These are phyloP conservation scores for Thamnidium elegans DNA, from an alignment of 192 early-diverging fungal genomes.

Conservation along the genomic window DNA sequence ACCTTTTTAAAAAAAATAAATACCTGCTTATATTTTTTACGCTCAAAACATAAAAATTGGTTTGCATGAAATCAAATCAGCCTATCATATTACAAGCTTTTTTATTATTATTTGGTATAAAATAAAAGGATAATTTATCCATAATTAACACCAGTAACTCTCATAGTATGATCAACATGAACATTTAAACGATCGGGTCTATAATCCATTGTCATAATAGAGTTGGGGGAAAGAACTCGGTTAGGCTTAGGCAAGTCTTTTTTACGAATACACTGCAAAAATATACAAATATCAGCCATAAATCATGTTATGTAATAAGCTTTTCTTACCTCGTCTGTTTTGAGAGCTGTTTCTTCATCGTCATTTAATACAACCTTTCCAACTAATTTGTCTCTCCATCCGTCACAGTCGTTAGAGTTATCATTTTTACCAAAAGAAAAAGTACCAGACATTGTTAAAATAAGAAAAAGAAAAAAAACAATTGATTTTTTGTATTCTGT, in stretches of 20 bases:
- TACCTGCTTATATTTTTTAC: neutral
- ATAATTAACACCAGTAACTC: slow-evolving; percentile 39
- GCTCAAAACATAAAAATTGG: neutral
- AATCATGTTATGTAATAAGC: neutral
- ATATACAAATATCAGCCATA: neutral
- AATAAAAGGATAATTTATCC: slow-evolving; percentile 28
- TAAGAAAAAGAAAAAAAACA: neutral
- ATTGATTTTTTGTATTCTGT: too few relatives aligned
- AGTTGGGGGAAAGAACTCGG: slow-evolving; percentile 38
- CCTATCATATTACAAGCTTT: too few relatives aligned
- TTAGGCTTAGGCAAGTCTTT: slow-evolving; percentile 38
- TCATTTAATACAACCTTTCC: slow-evolving; percentile 31
- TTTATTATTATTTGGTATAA: too few relatives aligned
- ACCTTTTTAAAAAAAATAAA: neutral
- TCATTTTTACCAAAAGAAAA: neutral
- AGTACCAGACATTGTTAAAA: neutral
- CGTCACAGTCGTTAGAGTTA: neutral
- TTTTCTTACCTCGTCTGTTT: slow-evolving; percentile 16
- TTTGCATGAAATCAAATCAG: too few relatives aligned
- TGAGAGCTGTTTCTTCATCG: slow-evolving; percentile 3
- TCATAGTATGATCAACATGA: slow-evolving; percentile 31
- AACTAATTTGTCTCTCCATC: slow-evolving; percentile 32
- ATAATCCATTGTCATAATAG: slow-evolving; percentile 48
- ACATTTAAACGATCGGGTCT: slow-evolving; percentile 45
- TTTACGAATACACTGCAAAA: slow-evolving; percentile 33